Evolutionary conservation across 495 filamentous ascomycete species (phyloP).

Genomic region (Penicillium argentinense): DNA sequence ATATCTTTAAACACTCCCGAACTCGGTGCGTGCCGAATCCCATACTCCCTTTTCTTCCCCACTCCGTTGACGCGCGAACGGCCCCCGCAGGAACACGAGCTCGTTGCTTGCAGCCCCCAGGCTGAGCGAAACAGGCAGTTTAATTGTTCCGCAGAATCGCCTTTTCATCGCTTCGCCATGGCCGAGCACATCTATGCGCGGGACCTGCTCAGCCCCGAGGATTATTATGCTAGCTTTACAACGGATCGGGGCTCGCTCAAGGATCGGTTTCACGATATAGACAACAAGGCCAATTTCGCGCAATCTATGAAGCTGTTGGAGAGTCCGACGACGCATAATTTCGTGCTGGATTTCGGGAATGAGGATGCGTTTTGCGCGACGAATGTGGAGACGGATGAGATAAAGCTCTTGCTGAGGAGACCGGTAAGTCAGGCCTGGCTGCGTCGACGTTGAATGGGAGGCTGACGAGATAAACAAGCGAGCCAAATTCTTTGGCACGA

Average conservation of each 20-base stretch:
- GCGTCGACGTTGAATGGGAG: too few relatives aligned
- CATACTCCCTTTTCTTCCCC: background rate
- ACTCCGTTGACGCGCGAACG: background rate
- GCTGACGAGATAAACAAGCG: conserved; percentile 26
- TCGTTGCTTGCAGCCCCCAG: background rate
- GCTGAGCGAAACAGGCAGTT: too few relatives aligned
- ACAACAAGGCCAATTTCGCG: conserved; percentile 47
- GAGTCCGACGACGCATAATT: conserved; percentile 53
- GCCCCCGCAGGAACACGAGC: background rate
- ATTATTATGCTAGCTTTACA: conserved; percentile 40
- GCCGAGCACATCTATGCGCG: conserved; percentile 9
- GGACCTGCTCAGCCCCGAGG: conserved; percentile 23
- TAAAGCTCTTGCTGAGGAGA: conserved; percentile 38
- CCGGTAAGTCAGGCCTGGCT: too few relatives aligned
- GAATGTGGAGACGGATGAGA: conserved; percentile 49
- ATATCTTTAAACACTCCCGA: too few relatives aligned
- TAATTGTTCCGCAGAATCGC: too few relatives aligned
- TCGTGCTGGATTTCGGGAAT: conserved; percentile 71
- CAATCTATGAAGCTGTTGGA: conserved; percentile 34
- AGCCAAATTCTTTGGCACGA: conserved; percentile 43
- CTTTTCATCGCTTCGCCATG: conserved; percentile 9
- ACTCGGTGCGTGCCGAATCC: too few relatives aligned
- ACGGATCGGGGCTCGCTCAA: conserved; percentile 17
- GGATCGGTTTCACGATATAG: conserved; percentile 54
- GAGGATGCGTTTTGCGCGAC: conserved; percentile 61